A percentile compares a stretch with the other conserved stretches of the same genome.
Conservation (phyloP, 2,329 filamentous ascomycete genomes). For the Cladosporium colombiae region DNA sequence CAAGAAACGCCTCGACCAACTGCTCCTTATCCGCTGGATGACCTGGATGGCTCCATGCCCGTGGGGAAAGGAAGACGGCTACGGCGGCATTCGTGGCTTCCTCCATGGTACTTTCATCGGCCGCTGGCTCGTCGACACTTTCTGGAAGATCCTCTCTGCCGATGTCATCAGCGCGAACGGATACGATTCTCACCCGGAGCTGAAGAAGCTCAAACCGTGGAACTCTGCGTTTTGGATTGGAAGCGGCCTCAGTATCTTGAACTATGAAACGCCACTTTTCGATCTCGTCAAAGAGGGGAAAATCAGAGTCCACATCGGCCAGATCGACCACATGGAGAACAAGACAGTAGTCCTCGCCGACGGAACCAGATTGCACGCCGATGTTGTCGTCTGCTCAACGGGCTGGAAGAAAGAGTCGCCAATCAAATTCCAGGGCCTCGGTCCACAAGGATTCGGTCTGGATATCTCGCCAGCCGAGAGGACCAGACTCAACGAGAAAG, state of each 20-base stretch:
- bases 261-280: constrained; percentile 59
- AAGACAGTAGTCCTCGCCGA: constrained; percentile 51
- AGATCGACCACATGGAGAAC: constrained; percentile 53
- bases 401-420: constrained; percentile 57
- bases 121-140: constrained; percentile 55
- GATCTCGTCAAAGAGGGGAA: constrained; percentile 55
- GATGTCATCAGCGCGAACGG: constrained; percentile 54
- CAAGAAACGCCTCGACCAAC: constrained; percentile 68
- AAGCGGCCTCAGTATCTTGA: constrained; percentile 60
- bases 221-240: constrained; percentile 54
- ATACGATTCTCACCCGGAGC: constrained; percentile 46
- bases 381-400: constrained; percentile 57
- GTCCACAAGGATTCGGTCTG: constrained; percentile 12
- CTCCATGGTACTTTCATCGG: constrained; percentile 61
- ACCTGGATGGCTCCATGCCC: constrained; percentile 76
- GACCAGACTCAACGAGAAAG: constrained; percentile 41
- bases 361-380: constrained; percentile 47
- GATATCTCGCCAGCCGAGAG: constrained; percentile 30
- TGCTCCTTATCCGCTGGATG: constrained; percentile 66
- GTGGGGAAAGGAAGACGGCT: constrained; percentile 67
- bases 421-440: constrained; percentile 47
- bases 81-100: constrained; percentile 54
- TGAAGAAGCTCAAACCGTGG: constrained; percentile 46
- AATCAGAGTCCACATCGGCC: constrained; percentile 58
- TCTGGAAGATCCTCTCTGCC: constrained; percentile 58